Base-by-base conservation (phyloP, 108 stramenopile genomes). In the Fistulifera solaris region DNA sequence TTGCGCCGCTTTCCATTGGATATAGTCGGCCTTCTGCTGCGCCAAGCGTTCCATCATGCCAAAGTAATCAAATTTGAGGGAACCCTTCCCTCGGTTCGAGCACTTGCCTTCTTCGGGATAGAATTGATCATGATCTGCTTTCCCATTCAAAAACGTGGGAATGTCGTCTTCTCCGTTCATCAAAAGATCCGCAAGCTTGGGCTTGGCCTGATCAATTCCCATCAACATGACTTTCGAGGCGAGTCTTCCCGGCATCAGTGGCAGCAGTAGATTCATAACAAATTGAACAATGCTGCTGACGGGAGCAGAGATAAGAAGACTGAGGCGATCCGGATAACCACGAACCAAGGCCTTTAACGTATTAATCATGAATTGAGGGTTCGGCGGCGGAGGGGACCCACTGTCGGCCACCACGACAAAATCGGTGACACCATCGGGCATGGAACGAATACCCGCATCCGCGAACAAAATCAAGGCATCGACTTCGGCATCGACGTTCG, bases 401-500 rank as follows among this genome's bases (percentile, higher is more conserved):
- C 83, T 83, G 61, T 93, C 90, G 23, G 79, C 69, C 56, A 93
- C 64, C 52, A 75, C 75, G 51, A 88, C 81, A 76, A 93, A 93
- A 68, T 88, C 86, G 15, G 90, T 93, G 45, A 85, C 59, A 15
- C 77, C 83, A 35, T 76, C 61, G n/a, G 90, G 90, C 90, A 93
- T 93, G 63, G 54, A 53, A 40, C 58, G 66, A 60, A 93, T 86
- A 2, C 86, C 90, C 17, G 80, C 71, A 62, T 93, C 90, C 17
- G 90, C 83, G 65, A 93, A 54, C n/a, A 82, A 67, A 38, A 88
- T 82, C 46, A 87, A 69, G 8, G 82, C 81, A 67, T 88, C 82
- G 41, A 87, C 76, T 68, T 93, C 83, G 1, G 90, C 86, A 38
- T 86, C 86, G 5, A 88, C 87, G 68, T 93, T 85, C 39, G 83